Conservation (phyloP, 371 early-diverging fungal genomes). For the Mucor sp. region DNA sequence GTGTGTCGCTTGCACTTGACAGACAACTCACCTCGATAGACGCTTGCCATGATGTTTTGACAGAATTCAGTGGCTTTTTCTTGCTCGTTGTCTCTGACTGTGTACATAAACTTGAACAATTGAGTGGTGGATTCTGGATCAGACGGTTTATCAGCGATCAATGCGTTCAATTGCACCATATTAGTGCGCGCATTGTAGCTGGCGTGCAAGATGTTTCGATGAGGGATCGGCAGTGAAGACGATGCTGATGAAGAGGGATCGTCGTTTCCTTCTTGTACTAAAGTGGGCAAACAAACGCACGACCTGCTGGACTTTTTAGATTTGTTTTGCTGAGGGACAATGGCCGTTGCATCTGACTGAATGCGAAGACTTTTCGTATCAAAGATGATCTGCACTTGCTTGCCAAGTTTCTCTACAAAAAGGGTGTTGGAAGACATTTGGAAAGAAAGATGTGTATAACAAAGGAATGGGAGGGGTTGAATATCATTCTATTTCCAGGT, state of each 20-base stretch:
- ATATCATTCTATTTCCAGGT: conserved; percentile 2
- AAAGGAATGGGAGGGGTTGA: not conserved
- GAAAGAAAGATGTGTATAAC: not conserved
- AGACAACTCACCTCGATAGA: conserved; percentile 21
- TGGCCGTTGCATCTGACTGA: not conserved
- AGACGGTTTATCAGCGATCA: conserved; percentile 30
- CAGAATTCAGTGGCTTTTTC: conserved; percentile 33
- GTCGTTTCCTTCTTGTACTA: not conserved
- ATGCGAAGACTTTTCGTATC: conserved; percentile 3
- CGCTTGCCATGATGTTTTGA: conserved; percentile 24
- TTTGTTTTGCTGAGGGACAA: not conserved
- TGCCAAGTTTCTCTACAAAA: conserved; percentile 6
- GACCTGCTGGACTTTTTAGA: conserved; percentile 3
- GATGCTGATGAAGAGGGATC: conserved; percentile 25
- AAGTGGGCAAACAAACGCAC: conserved; percentile 4
- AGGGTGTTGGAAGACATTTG: not conserved
- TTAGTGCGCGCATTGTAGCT: conserved; percentile 22
- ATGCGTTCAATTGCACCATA: conserved; percentile 31
- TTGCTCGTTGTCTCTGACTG: conserved; percentile 23
- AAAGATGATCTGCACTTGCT: not conserved
- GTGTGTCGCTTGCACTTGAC: not conserved
- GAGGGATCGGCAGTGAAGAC: not conserved
- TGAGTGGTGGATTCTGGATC: conserved; percentile 27
- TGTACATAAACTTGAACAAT: conserved; percentile 31
- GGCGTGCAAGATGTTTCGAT: conserved; percentile 29